phyloP scores from a whole-genome alignment of 2,329 filamentous ascomycete genomes.

The Cadophora gregata region DNA sequence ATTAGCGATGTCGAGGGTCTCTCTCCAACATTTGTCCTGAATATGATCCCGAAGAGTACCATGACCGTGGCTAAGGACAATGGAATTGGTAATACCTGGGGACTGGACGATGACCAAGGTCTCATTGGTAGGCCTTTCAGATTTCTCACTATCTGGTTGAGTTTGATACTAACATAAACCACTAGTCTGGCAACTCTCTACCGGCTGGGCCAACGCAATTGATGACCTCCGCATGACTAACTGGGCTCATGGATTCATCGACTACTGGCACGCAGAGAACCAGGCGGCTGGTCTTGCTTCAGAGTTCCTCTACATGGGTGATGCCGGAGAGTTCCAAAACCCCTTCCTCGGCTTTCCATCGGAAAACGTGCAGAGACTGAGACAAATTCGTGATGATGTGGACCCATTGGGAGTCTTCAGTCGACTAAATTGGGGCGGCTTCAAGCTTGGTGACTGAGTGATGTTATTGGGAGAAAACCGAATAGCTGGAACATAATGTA shows the following conservation, averaged over 20 bases:
- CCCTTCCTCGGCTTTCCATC: constrained; percentile 45
- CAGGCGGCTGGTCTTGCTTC: constrained; percentile 25
- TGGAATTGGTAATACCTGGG: constrained; percentile 49
- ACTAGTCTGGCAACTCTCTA: constrained; percentile 49
- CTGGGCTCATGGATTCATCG: constrained; percentile 44
- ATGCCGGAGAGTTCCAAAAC: constrained; percentile 31
- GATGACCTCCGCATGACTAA: constrained; percentile 47
- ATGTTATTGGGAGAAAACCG: neutral
- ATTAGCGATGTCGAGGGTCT: constrained; percentile 41
- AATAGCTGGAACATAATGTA: neutral
- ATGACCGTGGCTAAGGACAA: constrained; percentile 45
- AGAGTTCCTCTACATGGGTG: constrained; percentile 34
- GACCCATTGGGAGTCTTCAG: constrained; percentile 40
- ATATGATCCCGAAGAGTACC: constrained; percentile 41
- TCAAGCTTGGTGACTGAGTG: neutral
- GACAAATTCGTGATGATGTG: constrained; percentile 36
- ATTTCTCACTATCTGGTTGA: neutral
- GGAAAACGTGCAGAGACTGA: constrained; percentile 43
- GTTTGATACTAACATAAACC: neutral
- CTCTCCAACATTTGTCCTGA: constrained; percentile 48
- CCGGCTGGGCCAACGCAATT: constrained; percentile 45
- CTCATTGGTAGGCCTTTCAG: constrained; percentile 5
- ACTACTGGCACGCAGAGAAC: constrained; percentile 45
- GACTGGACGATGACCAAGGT: constrained; percentile 41
- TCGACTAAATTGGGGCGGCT: neutral